Base-by-base conservation (phyloP, 2,329 filamentous ascomycete species). In the Teratosphaeria viscida region DNA sequence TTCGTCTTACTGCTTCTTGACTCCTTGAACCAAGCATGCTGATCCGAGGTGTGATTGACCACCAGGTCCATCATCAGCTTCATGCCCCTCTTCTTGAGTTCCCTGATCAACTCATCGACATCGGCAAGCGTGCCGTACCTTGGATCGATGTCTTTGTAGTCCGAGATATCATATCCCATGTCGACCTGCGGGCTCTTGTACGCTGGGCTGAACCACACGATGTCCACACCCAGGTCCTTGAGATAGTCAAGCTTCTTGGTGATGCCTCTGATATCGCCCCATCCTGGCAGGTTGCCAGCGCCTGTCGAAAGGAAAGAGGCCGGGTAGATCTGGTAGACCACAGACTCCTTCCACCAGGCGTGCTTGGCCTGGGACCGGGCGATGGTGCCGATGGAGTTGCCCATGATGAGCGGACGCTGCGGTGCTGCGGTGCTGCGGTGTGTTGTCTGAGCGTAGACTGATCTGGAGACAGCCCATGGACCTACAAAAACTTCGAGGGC, bases 201-300 rank as follows among this genome's bases (percentile, higher is more conserved):
- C 12, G 79, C 76, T 2, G 86, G 87, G 53, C 81, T 87, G 0
- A 85, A 72, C 86, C 86, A 89, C 55, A 90, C 76, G 6, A 84
- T 79, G 65, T 88, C 81, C 10, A 86, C 75, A 0, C 85, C 86
- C 0, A 88, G 76, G 2, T 82, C 75, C 57, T 82, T 77, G 55
- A 88, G 76, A 67, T 88, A 85, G 68, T 86, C 83, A 1, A 88
- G 72, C 67, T 86, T 80, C 10, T 82, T 82, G 12, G 85, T 82
- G 57, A 88, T 82, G 12, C 85, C 85, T 1, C 79, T 80, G 37
- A 88, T 79, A 66, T 88, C 85, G 2, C 85, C 85, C 75, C 84
- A 81, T 47, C 86, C 85, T 60, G 70, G 66, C 32, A 57, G 60
- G 23, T 60, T 63, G 53, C 83, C 82, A n/a, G 75, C 75, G 47